These are phyloP conservation scores for Marasmius sp. DNA, from an alignment of 1,284 basidiomycete species.

Conservation along the genomic window DNA sequence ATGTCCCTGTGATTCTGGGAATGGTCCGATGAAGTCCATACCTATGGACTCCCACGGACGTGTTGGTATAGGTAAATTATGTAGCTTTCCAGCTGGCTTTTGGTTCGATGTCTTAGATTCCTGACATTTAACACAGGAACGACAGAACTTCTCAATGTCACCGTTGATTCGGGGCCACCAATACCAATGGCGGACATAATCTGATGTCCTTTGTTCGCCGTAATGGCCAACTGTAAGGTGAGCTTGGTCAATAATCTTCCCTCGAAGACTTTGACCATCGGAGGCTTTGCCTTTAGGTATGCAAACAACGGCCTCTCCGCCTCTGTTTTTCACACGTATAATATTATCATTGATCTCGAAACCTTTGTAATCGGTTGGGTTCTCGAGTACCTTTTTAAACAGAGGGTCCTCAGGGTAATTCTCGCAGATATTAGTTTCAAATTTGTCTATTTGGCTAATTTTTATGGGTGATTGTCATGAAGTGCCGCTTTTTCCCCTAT, in stretches of 20 bases:
- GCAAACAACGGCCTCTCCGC: not conserved
- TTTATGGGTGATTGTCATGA: too few relatives aligned
- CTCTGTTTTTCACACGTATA: too few relatives aligned
- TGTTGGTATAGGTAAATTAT: constrained; percentile 1
- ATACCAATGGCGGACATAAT: constrained; percentile 27
- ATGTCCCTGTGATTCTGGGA: constrained; percentile 19
- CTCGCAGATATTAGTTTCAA: too few relatives aligned
- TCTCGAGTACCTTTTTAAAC: too few relatives aligned
- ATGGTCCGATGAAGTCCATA: constrained; percentile 29
- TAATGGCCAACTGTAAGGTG: constrained; percentile 27
- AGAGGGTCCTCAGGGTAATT: too few relatives aligned
- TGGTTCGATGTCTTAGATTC: constrained; percentile 9
- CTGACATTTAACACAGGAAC: constrained; percentile 17
- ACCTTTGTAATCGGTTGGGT: too few relatives aligned
- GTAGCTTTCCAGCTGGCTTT: constrained; percentile 18
- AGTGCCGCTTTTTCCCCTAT: too few relatives aligned
- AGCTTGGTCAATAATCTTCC: constrained; percentile 23
- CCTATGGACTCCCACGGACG: constrained; percentile 26
- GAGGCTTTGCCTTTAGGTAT: not conserved
- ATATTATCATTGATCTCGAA: too few relatives aligned
- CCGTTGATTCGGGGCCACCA: constrained; percentile 33
- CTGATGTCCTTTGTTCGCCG: constrained; percentile 20
- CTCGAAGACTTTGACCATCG: constrained; percentile 6
- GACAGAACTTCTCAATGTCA: constrained; percentile 19
- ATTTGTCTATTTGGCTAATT: too few relatives aligned